phyloP scores from a whole-genome alignment of 805 yeast species.

The Lipomyces starkeyi region DNA sequence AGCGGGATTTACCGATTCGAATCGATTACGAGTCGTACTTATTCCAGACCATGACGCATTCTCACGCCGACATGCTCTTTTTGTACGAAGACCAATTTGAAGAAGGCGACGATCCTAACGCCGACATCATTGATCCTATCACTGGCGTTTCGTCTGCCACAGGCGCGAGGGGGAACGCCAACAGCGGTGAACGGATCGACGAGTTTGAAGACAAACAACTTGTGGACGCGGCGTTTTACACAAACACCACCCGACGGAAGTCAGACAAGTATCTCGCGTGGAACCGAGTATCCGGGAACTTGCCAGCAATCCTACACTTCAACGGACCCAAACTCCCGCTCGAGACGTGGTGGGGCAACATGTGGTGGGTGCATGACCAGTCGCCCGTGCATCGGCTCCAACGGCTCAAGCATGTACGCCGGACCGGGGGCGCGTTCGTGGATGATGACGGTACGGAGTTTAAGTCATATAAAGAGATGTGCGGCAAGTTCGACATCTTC shows the following conservation, averaged over 20 bases:
- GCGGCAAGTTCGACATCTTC: constrained; percentile 35
- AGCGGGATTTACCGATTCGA: constrained; percentile 32
- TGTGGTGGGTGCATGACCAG: constrained; percentile 38
- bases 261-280: constrained; percentile 31
- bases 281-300: constrained; percentile 32
- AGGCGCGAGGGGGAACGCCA: constrained; percentile 8
- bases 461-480: constrained; percentile 28
- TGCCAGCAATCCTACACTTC: constrained; percentile 35
- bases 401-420: constrained; percentile 29
- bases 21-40: constrained; percentile 33
- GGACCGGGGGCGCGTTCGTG: constrained; percentile 30
- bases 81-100: constrained; percentile 32
- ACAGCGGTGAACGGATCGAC: constrained; percentile 15
- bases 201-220: constrained; percentile 12
- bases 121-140: constrained; percentile 7
- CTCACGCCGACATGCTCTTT: constrained; percentile 32
- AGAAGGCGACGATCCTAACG: constrained; percentile 14
- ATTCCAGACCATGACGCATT: constrained; percentile 38
- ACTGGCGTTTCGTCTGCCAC: constrained; percentile 11
- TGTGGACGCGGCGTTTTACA: constrained; percentile 20
- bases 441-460: constrained; percentile 30
- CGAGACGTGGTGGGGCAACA: constrained; percentile 38
- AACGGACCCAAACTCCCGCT: constrained; percentile 37
- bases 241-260: constrained; percentile 13
- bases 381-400: constrained; percentile 29